Percentiles rank a stretch among this genome's conserved stretches.
phyloP scores from a whole-genome alignment of 352 stramenopile species.

The Thalassiosira gravida region DNA sequence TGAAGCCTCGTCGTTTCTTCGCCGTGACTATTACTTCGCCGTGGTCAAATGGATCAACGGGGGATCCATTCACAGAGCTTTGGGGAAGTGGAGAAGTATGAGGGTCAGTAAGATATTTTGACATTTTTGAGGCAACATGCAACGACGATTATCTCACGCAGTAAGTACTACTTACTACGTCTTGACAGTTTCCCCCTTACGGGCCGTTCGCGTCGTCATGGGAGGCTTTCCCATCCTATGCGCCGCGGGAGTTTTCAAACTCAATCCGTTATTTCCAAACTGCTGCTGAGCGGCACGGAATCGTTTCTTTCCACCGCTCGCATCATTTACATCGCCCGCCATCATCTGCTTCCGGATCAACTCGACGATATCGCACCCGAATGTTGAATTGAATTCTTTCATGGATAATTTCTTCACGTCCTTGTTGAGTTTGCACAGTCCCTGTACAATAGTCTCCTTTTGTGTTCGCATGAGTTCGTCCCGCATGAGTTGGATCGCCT shows the following conservation, averaged over 20 bases:
- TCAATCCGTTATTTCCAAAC: constrained; percentile 22
- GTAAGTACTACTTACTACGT: constrained; percentile 31
- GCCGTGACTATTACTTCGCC: constrained; percentile 40
- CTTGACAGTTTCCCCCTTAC: constrained; percentile 34
- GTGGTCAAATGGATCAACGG: constrained; percentile 38
- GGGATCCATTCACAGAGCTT: constrained; percentile 40
- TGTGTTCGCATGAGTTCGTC: constrained; percentile 34
- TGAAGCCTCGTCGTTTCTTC: constrained; percentile 36
- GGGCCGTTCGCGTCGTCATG: constrained; percentile 35
- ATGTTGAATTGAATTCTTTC: constrained; percentile 40
- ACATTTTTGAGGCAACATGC: neutral
- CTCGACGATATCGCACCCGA: constrained; percentile 47
- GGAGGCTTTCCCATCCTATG: constrained; percentile 16
- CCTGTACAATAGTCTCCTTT: constrained; percentile 27
- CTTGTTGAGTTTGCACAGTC: constrained; percentile 40
- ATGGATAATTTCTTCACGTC: constrained; percentile 43
- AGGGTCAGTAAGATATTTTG: neutral
- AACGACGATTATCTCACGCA: no score
- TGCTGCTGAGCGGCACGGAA: constrained; percentile 3
- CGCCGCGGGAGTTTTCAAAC: constrained; percentile 49
- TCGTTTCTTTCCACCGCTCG: constrained; percentile 16
- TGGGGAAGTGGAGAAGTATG: constrained; percentile 2
- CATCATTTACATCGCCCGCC: constrained; percentile 5
- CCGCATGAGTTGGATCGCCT: constrained; percentile 16
- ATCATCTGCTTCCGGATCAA: constrained; percentile 32